phyloP scores from a whole-genome alignment of 2,329 filamentous ascomycete genomes.

The Lachnellula willkommii region DNA sequence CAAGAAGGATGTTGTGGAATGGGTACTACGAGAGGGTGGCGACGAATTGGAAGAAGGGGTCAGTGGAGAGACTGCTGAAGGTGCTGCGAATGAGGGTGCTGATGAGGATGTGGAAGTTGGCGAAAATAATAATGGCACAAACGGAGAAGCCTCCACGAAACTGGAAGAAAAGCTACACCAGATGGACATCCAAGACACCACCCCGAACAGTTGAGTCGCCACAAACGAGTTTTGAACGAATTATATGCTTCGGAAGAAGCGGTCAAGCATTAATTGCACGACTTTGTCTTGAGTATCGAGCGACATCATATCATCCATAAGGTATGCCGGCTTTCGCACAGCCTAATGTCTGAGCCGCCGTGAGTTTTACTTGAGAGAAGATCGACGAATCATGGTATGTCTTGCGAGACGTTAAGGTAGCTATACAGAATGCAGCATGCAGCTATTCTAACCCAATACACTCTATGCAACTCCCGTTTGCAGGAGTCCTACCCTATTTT shows the following conservation, averaged over 20 bases:
- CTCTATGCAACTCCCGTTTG: not conserved
- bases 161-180: conserved; percentile 5
- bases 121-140: not conserved
- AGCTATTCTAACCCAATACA: not conserved
- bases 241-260: not conserved
- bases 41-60: conserved; percentile 34
- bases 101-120: conserved; percentile 11
- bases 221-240: not conserved
- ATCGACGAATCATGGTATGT: not conserved
- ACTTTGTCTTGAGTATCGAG: not conserved
- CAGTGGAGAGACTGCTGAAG: conserved; percentile 21
- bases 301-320: not conserved
- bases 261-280: not conserved
- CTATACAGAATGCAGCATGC: not conserved
- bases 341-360: not conserved
- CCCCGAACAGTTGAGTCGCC: not conserved
- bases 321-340: not conserved
- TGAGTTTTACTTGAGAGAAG: not conserved
- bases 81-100: conserved; percentile 10
- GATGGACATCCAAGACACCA: conserved; percentile 5
- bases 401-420: not conserved
- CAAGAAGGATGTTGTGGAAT: conserved; percentile 60
- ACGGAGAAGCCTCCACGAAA: conserved; percentile 6
- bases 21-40: conserved; percentile 37
- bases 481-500: too few species aligned